Evolutionary conservation across 768 basidiomycete species (phyloP).

Genomic region (Porpolomopsis calyptriformis): DNA sequence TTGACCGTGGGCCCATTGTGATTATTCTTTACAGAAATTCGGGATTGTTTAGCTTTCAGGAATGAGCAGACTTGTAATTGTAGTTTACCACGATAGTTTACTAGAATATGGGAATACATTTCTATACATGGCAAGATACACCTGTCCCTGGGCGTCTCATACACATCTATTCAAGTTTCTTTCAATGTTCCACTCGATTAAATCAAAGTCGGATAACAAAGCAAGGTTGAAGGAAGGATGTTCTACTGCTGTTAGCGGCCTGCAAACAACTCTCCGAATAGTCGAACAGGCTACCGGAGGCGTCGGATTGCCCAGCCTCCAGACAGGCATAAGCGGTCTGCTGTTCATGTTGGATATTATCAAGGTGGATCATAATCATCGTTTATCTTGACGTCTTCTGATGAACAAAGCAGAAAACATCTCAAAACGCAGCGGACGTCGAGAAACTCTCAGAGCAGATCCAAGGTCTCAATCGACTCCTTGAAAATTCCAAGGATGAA

Average conservation of each 20-base stretch:
- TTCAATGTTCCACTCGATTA: not conserved
- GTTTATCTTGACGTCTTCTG: not conserved
- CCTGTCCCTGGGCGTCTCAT: no score
- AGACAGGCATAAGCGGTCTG: not conserved
- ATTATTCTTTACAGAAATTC: no score
- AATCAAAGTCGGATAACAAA: not conserved
- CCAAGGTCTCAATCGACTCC: not conserved
- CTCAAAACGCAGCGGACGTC: not conserved
- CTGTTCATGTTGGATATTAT: not conserved
- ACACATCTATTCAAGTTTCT: no score
- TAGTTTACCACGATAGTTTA: no score
- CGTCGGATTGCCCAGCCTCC: not conserved
- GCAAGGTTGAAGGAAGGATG: not conserved
- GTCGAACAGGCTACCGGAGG: not conserved
- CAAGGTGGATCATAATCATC: not conserved
- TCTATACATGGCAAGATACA: no score
- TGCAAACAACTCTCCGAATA: not conserved
- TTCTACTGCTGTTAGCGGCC: not conserved
- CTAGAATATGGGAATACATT: no score
- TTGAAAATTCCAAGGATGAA: not conserved
- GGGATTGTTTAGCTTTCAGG: no score
- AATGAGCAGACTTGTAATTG: no score
- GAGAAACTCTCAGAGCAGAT: constrained; percentile 4
- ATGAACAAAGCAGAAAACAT: not conserved
- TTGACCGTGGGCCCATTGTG: no score